A percentile compares a stretch with the other conserved stretches of the same genome.
Conservation (phyloP, 2,329 filamentous ascomycete species). For the Proliferodiscus dingleyae region DNA sequence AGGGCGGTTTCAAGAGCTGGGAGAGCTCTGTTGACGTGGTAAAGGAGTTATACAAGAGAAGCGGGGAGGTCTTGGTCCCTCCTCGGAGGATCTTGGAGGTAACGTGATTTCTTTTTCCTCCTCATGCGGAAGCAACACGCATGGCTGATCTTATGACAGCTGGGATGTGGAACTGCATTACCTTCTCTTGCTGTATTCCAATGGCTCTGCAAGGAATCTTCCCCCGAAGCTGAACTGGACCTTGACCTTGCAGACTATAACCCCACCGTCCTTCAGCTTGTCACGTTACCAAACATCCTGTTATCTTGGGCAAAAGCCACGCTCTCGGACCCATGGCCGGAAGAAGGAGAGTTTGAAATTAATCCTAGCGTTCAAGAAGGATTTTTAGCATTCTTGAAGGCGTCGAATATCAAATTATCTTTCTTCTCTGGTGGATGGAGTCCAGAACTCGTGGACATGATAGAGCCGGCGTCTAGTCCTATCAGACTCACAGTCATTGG, state of each 20-base stretch:
- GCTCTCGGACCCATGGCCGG: constrained; percentile 20
- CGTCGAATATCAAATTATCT: constrained; percentile 49
- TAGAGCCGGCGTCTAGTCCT: constrained; percentile 34
- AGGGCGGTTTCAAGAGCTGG: constrained; percentile 87
- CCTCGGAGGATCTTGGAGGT: constrained; percentile 29
- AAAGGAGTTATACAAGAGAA: constrained; percentile 42
- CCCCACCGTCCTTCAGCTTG: constrained; percentile 68
- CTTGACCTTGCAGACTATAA: constrained; percentile 78
- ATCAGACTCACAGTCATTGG: constrained; percentile 53
- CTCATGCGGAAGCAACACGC: neutral
- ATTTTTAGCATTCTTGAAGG: constrained; percentile 52
- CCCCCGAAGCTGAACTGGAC: constrained; percentile 35
- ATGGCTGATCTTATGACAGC: constrained; percentile 38
- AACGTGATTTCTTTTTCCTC: constrained; percentile 5
- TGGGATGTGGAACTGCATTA: constrained; percentile 74
- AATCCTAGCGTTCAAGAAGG: constrained; percentile 45
- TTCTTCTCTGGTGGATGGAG: constrained; percentile 77
- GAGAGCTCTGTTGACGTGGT: constrained; percentile 79
- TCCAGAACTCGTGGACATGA: constrained; percentile 54
- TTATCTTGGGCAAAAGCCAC: constrained; percentile 52
- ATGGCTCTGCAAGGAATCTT: constrained; percentile 39
- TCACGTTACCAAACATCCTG: constrained; percentile 74
- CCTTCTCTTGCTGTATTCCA: constrained; percentile 69
- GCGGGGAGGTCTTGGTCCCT: constrained; percentile 6
- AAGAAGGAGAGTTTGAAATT: constrained; percentile 31